phyloP scores from a whole-genome alignment of 208 protist genomes.

The Leishmania mexicana region DNA sequence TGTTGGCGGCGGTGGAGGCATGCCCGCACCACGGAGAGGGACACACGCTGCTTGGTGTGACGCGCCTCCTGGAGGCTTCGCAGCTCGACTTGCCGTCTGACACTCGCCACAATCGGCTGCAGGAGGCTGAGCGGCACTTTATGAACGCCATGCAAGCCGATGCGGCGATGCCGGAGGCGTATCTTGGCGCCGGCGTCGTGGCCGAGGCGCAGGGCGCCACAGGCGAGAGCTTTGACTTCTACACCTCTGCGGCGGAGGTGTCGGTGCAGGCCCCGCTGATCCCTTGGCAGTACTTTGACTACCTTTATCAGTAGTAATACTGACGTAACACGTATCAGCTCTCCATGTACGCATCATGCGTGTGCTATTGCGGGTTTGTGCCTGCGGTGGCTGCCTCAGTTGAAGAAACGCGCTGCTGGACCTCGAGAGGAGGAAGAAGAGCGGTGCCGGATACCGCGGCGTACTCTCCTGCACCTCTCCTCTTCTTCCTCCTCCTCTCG shows the following conservation, averaged over 20 bases:
- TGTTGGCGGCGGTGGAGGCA: constrained; percentile 49
- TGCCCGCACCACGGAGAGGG: constrained; percentile 53
- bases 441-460: not conserved
- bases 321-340: not conserved
- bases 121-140: constrained; percentile 60
- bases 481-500: not conserved
- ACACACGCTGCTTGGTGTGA: constrained; percentile 52
- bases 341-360: not conserved
- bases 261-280: constrained; percentile 53
- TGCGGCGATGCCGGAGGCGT: constrained; percentile 37
- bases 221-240: constrained; percentile 59
- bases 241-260: constrained; percentile 65
- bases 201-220: constrained; percentile 62
- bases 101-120: constrained; percentile 41
- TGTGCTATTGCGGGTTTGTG: not conserved
- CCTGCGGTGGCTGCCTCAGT: not conserved
- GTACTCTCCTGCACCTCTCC: not conserved
- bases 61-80: constrained; percentile 52
- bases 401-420: not conserved
- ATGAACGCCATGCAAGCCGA: constrained; percentile 46
- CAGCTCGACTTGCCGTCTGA: constrained; percentile 35
- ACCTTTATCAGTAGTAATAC: constrained; percentile 45
- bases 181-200: constrained; percentile 64
- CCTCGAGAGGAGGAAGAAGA: not conserved
- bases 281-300: constrained; percentile 61